These are phyloP conservation scores for Plasmodium sp. DNA, from an alignment of 169 alveolate species.

Conservation along the genomic window DNA sequence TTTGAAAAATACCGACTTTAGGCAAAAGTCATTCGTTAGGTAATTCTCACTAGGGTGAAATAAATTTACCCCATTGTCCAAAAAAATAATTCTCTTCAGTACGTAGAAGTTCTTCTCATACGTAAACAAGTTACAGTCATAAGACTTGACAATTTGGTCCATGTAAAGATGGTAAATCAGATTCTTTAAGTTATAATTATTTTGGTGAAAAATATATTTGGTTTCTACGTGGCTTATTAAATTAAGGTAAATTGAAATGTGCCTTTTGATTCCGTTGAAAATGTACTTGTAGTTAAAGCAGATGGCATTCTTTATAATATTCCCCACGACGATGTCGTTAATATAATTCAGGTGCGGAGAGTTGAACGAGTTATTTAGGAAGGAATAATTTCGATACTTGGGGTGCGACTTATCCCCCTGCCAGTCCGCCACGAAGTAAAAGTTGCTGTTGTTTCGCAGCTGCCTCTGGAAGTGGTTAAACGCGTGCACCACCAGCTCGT, in stretches of 20 bases:
- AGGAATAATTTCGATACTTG: constrained; percentile 13
- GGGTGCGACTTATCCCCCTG: background rate
- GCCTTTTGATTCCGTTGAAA: constrained; percentile 54
- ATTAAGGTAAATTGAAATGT: constrained; percentile 41
- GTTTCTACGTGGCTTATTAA: constrained; percentile 54
- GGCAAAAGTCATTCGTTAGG: background rate
- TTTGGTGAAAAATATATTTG: constrained; percentile 40
- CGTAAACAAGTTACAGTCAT: constrained; percentile 40
- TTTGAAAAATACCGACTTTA: constrained; percentile 13
- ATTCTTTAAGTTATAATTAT: constrained; percentile 64
- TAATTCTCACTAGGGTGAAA: constrained; percentile 9
- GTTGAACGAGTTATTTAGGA: constrained; percentile 14
- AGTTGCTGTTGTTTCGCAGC: constrained; percentile 26
- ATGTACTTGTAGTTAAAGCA: constrained; percentile 31
- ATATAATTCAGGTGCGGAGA: background rate
- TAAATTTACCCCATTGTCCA: constrained; percentile 22
- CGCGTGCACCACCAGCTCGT: background rate
- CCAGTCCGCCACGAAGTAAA: constrained; percentile 38
- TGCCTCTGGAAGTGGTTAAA: background rate
- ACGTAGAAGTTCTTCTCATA: constrained; percentile 72
- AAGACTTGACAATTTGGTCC: constrained; percentile 43
- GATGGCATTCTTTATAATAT: constrained; percentile 19
- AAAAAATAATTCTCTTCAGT: constrained; percentile 46
- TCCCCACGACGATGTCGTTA: background rate
- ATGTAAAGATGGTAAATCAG: constrained; percentile 50